Conservation (phyloP, 1,139 yeast genomes). For the Petasospora fabianii region DNA sequence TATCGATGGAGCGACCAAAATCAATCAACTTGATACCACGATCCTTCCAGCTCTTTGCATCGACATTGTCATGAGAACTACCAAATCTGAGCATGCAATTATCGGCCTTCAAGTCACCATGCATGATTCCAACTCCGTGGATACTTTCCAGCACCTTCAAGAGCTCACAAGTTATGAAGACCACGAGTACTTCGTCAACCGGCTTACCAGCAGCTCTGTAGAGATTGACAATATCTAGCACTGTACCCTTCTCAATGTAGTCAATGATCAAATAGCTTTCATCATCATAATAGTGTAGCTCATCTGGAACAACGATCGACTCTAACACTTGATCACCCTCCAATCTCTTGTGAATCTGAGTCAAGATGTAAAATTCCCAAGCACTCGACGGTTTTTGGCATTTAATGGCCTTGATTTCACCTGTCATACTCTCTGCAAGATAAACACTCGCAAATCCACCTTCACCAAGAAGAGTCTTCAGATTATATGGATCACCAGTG, state of each 20-base stretch:
- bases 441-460: conserved; percentile 84
- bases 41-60: conserved; percentile 41
- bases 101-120: conserved; percentile 85
- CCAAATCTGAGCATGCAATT: conserved; percentile 72
- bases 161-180: conserved; percentile 63
- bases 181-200: conserved; percentile 59
- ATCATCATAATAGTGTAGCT: conserved; percentile 58
- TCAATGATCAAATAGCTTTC: conserved; percentile 74
- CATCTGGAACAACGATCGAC: conserved; percentile 50
- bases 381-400: conserved; percentile 65
- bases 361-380: conserved; percentile 81
- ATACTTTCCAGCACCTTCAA: conserved; percentile 57
- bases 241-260: conserved; percentile 69
- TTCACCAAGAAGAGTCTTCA: conserved; percentile 63
- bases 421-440: conserved; percentile 63
- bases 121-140: conserved; percentile 66
- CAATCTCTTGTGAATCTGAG: conserved; percentile 46
- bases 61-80: conserved; percentile 26
- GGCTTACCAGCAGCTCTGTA: conserved; percentile 32
- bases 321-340: conserved; percentile 27
- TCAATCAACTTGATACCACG: conserved; percentile 71
- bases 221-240: conserved; percentile 66
- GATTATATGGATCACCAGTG: conserved; percentile 51
- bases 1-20: conserved; percentile 79
- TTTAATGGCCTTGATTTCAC: conserved; percentile 63